These are phyloP conservation scores for Pyricularia pennisetigena DNA, from an alignment of 2,329 filamentous ascomycete genomes.

Conservation along the genomic window DNA sequence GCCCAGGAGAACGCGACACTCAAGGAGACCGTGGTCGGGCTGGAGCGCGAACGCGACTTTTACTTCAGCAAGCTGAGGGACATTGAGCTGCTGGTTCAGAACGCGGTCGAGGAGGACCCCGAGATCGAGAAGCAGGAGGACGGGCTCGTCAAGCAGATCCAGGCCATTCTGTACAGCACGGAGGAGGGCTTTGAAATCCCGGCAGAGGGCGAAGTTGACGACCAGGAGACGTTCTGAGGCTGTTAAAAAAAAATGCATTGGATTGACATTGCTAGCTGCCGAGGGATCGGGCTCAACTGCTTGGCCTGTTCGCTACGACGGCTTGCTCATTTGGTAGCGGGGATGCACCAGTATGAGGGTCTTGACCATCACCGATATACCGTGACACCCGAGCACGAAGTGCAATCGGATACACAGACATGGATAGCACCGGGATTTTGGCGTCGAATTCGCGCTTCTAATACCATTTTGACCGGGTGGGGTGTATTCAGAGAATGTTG, in stretches of 20 bases:
- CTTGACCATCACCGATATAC: neutral
- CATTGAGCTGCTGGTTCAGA: conserved; percentile 90
- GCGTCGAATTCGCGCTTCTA: neutral
- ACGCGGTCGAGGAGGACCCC: conserved; percentile 83
- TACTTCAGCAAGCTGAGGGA: conserved; percentile 98
- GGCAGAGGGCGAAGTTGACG: conserved; percentile 62
- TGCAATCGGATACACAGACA: neutral
- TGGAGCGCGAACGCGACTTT: conserved; percentile 95
- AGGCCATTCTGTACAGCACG: conserved; percentile 93
- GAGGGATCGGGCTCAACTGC: neutral
- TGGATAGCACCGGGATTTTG: neutral
- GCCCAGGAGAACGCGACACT: conserved; percentile 78
- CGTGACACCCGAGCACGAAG: neutral
- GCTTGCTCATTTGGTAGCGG: neutral
- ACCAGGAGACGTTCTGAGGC: conserved; percentile 69
- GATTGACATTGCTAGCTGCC: neutral
- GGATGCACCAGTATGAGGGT: neutral
- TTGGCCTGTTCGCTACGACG: neutral
- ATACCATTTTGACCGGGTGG: neutral
- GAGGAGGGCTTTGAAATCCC: conserved; percentile 91
- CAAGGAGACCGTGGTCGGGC: conserved; percentile 88
- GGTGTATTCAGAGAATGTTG: neutral
- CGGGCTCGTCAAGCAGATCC: conserved; percentile 88
- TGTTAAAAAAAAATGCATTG: neutral
- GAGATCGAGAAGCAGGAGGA: conserved; percentile 92